Conservation (phyloP, 805 yeast genomes). For the Kurtzmaniella fragi region DNA sequence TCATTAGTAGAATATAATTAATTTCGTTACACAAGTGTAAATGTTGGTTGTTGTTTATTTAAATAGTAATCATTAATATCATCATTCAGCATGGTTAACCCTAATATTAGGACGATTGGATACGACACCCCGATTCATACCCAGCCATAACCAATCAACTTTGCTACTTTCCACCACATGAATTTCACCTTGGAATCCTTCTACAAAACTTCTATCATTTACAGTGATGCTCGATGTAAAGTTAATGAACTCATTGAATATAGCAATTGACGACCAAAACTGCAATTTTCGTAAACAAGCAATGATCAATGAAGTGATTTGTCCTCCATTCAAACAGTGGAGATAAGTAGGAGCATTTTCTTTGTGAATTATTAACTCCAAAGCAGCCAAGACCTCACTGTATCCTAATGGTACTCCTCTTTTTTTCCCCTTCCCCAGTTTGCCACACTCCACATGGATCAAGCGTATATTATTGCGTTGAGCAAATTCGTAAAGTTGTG, state of each 20-base stretch:
- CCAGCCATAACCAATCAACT: slow-evolving; percentile 64
- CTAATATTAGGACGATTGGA: slow-evolving; percentile 51
- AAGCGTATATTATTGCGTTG: slow-evolving; percentile 47
- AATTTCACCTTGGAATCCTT: slow-evolving; percentile 65
- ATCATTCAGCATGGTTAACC: slow-evolving; percentile 15
- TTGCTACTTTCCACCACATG: slow-evolving; percentile 40
- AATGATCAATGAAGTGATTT: slow-evolving; percentile 73
- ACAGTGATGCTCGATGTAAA: slow-evolving; percentile 75
- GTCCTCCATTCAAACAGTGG: slow-evolving; percentile 89
- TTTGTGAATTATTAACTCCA: slow-evolving; percentile 57
- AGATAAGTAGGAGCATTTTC: slow-evolving; percentile 67
- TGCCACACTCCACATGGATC: slow-evolving; percentile 64
- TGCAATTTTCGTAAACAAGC: slow-evolving; percentile 83
- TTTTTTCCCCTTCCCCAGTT: slow-evolving; percentile 73
- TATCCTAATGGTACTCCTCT: slow-evolving; percentile 77
- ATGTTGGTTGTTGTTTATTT: neutral
- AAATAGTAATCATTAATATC: neutral
- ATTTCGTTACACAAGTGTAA: neutral
- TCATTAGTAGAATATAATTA: neutral
- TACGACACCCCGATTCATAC: slow-evolving; percentile 54
- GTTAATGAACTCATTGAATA: slow-evolving; percentile 76
- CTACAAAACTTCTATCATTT: slow-evolving; percentile 80
- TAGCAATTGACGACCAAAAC: slow-evolving; percentile 86
- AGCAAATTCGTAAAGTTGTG: slow-evolving; percentile 49
- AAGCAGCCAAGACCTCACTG: slow-evolving; percentile 51